Conservation (phyloP, 306 rosid species). For the Begonia masoniana region DNA sequence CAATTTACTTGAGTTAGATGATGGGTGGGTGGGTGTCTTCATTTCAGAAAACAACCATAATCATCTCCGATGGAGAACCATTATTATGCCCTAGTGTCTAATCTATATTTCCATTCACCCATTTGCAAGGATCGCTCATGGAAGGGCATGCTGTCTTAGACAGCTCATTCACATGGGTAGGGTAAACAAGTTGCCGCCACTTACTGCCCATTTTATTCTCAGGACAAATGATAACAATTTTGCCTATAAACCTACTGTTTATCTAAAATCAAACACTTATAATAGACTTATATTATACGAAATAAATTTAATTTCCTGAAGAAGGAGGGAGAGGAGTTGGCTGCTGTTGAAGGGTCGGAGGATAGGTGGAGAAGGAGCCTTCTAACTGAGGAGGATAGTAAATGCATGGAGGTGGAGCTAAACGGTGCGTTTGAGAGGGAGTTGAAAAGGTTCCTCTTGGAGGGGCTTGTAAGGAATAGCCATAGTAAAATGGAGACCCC, state of each 20-base stretch:
- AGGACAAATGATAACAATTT: too few species aligned
- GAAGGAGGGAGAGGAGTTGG: slow-evolving; percentile 15
- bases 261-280: too few species aligned
- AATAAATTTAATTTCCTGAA: slow-evolving; percentile 17
- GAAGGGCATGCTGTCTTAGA: slow-evolving; percentile 17
- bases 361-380: slow-evolving; percentile 23
- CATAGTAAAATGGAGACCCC: slow-evolving; percentile 49
- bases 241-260: too few species aligned
- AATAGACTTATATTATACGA: too few species aligned
- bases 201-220: neutral
- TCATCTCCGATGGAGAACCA: neutral
- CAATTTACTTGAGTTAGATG: too few species aligned
- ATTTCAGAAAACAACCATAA: too few species aligned
- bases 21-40: too few species aligned
- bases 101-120: slow-evolving; percentile 41
- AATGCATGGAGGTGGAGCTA: slow-evolving; percentile 36
- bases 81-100: slow-evolving; percentile 15
- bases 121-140: slow-evolving; percentile 20
- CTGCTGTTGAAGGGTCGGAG: slow-evolving; percentile 27
- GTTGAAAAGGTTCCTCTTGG: slow-evolving; percentile 47
- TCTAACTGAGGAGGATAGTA: slow-evolving; percentile 54
- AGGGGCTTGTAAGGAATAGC: slow-evolving; percentile 54
- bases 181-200: slow-evolving; percentile 39
- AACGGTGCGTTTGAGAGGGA: slow-evolving; percentile 23
- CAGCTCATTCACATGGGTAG: slow-evolving; percentile 89